Percentiles rank a stretch among this genome's conserved stretches.
These are phyloP conservation scores for Candida krabiensis DNA, from an alignment of 805 yeast species.

Conservation along the genomic window DNA sequence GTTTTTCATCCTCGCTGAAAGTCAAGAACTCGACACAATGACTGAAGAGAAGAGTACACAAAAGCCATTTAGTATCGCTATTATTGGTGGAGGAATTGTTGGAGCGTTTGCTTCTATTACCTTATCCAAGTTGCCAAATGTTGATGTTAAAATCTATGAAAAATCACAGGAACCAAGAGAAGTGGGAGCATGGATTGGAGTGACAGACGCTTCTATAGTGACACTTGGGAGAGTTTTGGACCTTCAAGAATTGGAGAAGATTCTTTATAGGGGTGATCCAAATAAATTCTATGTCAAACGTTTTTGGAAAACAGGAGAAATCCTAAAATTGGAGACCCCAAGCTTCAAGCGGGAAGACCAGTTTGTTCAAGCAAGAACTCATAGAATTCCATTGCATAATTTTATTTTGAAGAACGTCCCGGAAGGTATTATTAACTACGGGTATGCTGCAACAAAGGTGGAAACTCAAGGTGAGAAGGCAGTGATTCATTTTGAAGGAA, in stretches of 20 bases:
- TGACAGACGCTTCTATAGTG: conserved; percentile 1
- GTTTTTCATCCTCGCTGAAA: no score
- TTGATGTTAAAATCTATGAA: conserved; percentile 2
- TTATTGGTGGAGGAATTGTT: conserved; percentile 15
- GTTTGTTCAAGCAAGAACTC: background rate
- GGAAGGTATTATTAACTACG: conserved; percentile 7
- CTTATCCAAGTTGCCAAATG: conserved; percentile 3
- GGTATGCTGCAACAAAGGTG: conserved; percentile 2
- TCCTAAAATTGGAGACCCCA: background rate
- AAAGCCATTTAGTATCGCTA: conserved; percentile 32
- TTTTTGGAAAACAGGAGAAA: conserved; percentile 5
- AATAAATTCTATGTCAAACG: conserved; percentile 2
- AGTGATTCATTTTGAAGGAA: background rate
- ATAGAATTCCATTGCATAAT: background rate
- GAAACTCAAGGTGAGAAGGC: conserved; percentile 3
- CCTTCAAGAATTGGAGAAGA: background rate
- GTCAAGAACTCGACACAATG: no score
- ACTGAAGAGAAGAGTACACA: no score
- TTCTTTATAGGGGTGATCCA: conserved; percentile 2
- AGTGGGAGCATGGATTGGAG: conserved; percentile 2
- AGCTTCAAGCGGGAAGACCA: background rate
- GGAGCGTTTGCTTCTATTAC: conserved; percentile 5
- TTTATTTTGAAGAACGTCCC: conserved; percentile 5
- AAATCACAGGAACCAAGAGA: conserved; percentile 1
- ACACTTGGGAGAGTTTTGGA: background rate